These are phyloP conservation scores for Arxiozyma slooffiae DNA, from an alignment of 1,139 yeast species.

Conservation along the genomic window DNA sequence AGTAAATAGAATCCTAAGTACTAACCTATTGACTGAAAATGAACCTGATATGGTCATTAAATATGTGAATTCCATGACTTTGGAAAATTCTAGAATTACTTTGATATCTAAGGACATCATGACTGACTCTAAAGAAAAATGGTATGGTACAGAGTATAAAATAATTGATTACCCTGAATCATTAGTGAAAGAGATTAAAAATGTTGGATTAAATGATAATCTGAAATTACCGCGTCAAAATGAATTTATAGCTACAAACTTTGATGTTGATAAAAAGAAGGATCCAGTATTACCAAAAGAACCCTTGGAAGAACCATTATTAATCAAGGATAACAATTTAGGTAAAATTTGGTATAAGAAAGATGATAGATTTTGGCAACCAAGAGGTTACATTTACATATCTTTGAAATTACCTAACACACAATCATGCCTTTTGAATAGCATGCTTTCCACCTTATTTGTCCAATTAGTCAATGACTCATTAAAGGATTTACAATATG, in stretches of 20 bases:
- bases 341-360: constrained; percentile 75
- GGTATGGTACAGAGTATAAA: constrained; percentile 85
- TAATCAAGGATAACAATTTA: constrained; percentile 36
- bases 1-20: constrained; percentile 48
- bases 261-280: constrained; percentile 45
- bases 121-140: constrained; percentile 46
- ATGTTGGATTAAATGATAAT: constrained; percentile 32
- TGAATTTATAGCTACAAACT: constrained; percentile 71
- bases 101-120: constrained; percentile 45
- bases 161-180: constrained; percentile 37
- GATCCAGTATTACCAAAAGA: constrained; percentile 22
- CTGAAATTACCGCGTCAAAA: constrained; percentile 62
- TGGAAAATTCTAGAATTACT: constrained; percentile 52
- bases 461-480: constrained; percentile 66
- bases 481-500: constrained; percentile 63
- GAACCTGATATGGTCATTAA: constrained; percentile 45
- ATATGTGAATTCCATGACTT: constrained; percentile 43
- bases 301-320: constrained; percentile 39
- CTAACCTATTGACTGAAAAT: constrained; percentile 48
- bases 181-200: constrained; percentile 33
- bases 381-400: constrained; percentile 66
- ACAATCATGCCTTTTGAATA: constrained; percentile 45
- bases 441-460: constrained; percentile 51
- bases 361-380: constrained; percentile 83
- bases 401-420: constrained; percentile 59